Base-by-base conservation (phyloP, 2,329 filamentous ascomycete genomes). In the Microcera coccophila region DNA sequence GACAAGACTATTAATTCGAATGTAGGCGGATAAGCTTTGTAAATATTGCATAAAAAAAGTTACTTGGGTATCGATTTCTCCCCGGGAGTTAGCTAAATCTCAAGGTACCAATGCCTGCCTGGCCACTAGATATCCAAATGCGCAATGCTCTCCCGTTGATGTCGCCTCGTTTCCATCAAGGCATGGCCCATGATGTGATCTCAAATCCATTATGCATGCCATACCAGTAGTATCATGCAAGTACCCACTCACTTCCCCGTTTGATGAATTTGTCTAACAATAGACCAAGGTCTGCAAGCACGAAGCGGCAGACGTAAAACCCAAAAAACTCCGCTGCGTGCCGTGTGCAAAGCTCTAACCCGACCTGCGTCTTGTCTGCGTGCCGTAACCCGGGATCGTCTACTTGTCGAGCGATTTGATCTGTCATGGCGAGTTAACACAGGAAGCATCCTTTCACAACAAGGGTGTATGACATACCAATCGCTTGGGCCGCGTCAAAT, bases 271-370 rank as follows among this genome's bases (percentile, higher is more conserved):
- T 98, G 65, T 98, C 93, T 55, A 98, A 73, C 71, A 98, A 74
- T 62, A 93, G 65, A 29, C 82, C 78, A 48, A 98, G 70, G 64
- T 98, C 93, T 4, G 82, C 76, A 47, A 98, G 72, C n/a, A 90
- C 90, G 63, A 98, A 98, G 15, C 93, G 85, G 66, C 91, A 96
- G 20, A 98, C 78, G 64, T 93, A 97, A 66, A 98, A 96, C 14
- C 85, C 90, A 64, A 98, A 98, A 67, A 98, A 98, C 67, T 98
- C 93, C 24, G 91, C 88, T 7, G 91, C 93, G 64, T 96, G 91
- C 31, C 91, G 81, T 26, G 90, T 90, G 62, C 89, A 93, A 31
- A 98, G 78, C 68, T 98, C 93, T 24, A 98, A 79, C 9, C 93
- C 93, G 40, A 98, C 90, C 62, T 96, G 90, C 8, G 93, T 97